These are phyloP conservation scores for Prosopis cineraria DNA, from an alignment of 306 rosid genomes.

Conservation along the genomic window DNA sequence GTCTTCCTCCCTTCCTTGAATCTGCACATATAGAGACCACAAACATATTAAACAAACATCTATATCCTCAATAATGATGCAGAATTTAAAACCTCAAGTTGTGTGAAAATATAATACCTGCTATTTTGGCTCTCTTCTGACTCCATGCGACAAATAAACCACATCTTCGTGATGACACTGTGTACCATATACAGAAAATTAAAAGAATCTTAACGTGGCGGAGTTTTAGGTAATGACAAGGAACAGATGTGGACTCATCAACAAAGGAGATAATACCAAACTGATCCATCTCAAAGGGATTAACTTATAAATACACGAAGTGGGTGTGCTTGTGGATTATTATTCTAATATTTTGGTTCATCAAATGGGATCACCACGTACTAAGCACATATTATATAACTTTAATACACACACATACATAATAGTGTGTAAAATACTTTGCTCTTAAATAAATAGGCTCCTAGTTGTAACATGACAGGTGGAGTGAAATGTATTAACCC, in stretches of 20 bases:
- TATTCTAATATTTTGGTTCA: constrained; percentile 59
- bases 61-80: constrained; percentile 36
- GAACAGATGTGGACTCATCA: constrained; percentile 89
- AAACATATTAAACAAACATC: background rate
- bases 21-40: background rate
- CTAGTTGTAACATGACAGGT: constrained; percentile 23
- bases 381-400: background rate
- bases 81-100: background rate
- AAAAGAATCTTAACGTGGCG: constrained; percentile 72
- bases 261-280: constrained; percentile 80
- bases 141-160: background rate
- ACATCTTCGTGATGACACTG: constrained; percentile 19
- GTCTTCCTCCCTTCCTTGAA: background rate
- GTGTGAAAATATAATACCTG: background rate
- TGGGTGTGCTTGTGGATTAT: constrained; percentile 48
- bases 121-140: background rate
- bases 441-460: constrained; percentile 1
- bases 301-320: constrained; percentile 51
- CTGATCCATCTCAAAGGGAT: constrained; percentile 59
- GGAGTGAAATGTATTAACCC: constrained; percentile 13
- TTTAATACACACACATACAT: background rate
- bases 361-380: constrained; percentile 53
- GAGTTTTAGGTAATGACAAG: constrained; percentile 87
- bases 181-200: background rate
- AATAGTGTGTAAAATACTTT: background rate